A percentile compares a stretch with the other conserved stretches of the same genome.
phyloP scores from a whole-genome alignment of 306 rosid species.

The Echinosophora koreensis region DNA sequence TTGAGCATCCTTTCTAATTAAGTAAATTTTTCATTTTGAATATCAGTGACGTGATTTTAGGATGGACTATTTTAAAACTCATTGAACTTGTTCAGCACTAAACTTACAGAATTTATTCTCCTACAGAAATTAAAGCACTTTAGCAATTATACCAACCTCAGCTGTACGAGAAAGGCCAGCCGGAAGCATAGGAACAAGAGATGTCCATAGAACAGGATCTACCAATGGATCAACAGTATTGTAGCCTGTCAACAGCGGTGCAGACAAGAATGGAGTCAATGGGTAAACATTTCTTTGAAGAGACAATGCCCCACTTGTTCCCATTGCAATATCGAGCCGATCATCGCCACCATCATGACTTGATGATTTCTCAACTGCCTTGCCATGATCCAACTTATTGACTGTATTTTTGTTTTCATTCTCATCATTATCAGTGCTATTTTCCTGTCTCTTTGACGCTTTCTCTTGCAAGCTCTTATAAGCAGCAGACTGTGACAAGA shows the following conservation, averaged over 20 bases:
- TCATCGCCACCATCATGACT: slow-evolving; percentile 64
- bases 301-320: slow-evolving; percentile 76
- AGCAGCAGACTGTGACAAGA: slow-evolving; percentile 89
- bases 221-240: slow-evolving; percentile 77
- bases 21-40: background rate
- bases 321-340: slow-evolving; percentile 66
- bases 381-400: slow-evolving; percentile 82
- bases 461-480: slow-evolving; percentile 91
- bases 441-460: slow-evolving; percentile 74
- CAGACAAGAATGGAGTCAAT: slow-evolving; percentile 77
- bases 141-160: slow-evolving; percentile 73
- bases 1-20: background rate
- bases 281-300: slow-evolving; percentile 88
- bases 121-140: slow-evolving; percentile 27
- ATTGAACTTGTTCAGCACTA: background rate
- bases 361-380: slow-evolving; percentile 77
- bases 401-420: slow-evolving; percentile 81
- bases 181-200: slow-evolving; percentile 86
- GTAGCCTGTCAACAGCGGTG: slow-evolving; percentile 86
- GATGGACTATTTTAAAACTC: background rate
- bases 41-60: slow-evolving; percentile 9
- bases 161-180: slow-evolving; percentile 68
- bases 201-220: slow-evolving; percentile 90
- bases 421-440: slow-evolving; percentile 71
- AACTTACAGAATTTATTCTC: slow-evolving; percentile 17